phyloP scores from a whole-genome alignment of 257 asterid species.

The Scutellaria barbata region DNA sequence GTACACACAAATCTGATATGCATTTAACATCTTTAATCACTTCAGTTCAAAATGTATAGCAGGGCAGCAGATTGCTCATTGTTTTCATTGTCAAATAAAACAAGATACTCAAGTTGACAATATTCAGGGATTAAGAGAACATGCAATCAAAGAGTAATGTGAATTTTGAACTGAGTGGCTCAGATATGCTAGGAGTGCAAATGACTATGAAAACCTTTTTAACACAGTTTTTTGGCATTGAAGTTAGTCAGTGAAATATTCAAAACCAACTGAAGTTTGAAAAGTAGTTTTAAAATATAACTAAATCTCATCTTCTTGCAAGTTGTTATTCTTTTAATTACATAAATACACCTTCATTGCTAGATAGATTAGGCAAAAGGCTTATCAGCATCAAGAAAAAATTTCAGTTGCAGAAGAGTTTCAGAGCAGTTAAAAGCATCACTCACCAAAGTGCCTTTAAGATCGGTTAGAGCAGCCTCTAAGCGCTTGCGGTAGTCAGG shows the following conservation, averaged over 20 bases:
- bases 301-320: conserved; percentile 17
- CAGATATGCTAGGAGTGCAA: neutral
- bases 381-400: conserved; percentile 22
- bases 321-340: conserved; percentile 2
- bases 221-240: neutral
- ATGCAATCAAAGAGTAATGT: neutral
- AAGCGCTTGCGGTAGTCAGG: conserved; percentile 92
- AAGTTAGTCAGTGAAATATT: neutral
- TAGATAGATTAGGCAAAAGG: neutral
- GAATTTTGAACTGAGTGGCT: conserved; percentile 1
- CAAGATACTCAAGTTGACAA: too few relatives aligned
- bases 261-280: neutral
- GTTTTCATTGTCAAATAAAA: too few relatives aligned
- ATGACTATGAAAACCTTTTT: neutral
- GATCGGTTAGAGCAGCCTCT: conserved; percentile 75
- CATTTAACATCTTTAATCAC: too few relatives aligned
- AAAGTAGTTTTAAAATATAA: neutral
- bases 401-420: too few relatives aligned
- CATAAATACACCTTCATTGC: conserved; percentile 1
- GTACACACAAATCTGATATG: too few relatives aligned
- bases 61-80: too few relatives aligned
- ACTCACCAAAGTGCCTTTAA: conserved; percentile 70
- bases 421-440: conserved; percentile 12
- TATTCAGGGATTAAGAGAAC: neutral
- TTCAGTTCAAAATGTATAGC: too few relatives aligned